A percentile compares a stretch with the other conserved stretches of the same genome.
These are phyloP conservation scores for Auriscalpium vulgare DNA, from an alignment of 768 basidiomycete species.

Conservation along the genomic window DNA sequence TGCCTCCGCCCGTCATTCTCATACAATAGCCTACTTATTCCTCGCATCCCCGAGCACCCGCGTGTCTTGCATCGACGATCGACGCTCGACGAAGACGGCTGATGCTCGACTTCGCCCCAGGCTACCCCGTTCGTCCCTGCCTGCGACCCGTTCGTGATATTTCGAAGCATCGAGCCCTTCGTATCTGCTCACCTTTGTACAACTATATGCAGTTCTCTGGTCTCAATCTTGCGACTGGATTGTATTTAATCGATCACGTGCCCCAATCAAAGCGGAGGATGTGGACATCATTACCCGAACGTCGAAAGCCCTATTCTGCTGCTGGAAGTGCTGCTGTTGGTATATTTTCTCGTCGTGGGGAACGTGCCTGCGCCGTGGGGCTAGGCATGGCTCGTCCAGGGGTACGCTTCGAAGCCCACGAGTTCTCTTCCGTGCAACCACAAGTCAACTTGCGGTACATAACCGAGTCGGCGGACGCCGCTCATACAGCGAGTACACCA, in stretches of 20 bases:
- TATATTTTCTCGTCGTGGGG: too few species aligned
- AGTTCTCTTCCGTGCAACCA: too few species aligned
- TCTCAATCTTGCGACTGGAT: constrained; percentile 8
- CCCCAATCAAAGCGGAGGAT: too few species aligned
- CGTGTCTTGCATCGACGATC: constrained; percentile 2
- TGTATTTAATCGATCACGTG: constrained; percentile 3
- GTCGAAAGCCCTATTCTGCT: too few species aligned
- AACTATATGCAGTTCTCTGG: constrained; percentile 7
- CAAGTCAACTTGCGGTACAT: too few species aligned
- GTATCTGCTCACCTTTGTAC: constrained; percentile 6
- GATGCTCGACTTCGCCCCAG: background rate
- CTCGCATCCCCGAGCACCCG: background rate
- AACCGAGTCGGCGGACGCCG: too few species aligned
- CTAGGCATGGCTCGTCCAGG: too few species aligned
- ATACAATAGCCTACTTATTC: constrained; percentile 3
- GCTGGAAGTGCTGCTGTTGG: too few species aligned
- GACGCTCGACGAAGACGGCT: background rate
- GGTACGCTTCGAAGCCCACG: too few species aligned
- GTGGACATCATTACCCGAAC: too few species aligned
- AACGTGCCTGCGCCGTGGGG: too few species aligned
- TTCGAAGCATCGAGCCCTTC: background rate
- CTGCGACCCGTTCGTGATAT: background rate
- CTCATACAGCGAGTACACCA: too few species aligned
- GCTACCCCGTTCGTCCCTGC: background rate
- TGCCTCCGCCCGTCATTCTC: background rate